phyloP scores from a whole-genome alignment of 2,329 filamentous ascomycete genomes.

The Cladophialophora chaetospira region DNA sequence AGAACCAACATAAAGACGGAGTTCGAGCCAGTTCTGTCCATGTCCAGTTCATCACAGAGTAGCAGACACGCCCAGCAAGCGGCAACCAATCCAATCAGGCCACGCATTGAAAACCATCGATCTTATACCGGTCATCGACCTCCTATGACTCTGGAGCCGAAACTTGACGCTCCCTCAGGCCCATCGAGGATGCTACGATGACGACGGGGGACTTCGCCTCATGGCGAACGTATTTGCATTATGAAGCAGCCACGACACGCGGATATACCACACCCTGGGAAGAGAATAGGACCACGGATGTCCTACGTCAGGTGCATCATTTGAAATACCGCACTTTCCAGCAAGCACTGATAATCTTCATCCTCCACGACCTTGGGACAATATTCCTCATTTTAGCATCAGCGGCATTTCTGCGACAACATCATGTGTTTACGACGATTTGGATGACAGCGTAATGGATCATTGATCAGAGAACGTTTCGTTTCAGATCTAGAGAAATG shows the following conservation, averaged over 20 bases:
- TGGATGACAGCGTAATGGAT: not conserved
- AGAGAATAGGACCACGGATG: too few species aligned
- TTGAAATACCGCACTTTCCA: not conserved
- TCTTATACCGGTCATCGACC: not conserved
- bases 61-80: not conserved
- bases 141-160: slow-evolving; percentile 8
- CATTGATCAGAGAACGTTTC: not conserved
- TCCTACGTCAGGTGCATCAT: not conserved
- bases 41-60: not conserved
- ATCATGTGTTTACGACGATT: not conserved
- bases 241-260: too few species aligned
- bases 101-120: not conserved
- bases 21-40: not conserved
- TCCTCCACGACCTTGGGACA: not conserved
- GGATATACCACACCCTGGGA: too few species aligned
- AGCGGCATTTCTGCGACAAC: not conserved
- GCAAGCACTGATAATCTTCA: not conserved
- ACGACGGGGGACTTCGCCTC: too few species aligned
- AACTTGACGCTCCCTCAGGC: slow-evolving; percentile 2
- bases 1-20: not conserved
- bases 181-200: slow-evolving; percentile 15
- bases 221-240: too few species aligned
- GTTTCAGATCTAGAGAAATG: too few species aligned
- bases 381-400: not conserved
- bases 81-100: not conserved